Conservation (phyloP, 2,329 filamentous ascomycete genomes). For the Calonectria naviculata region DNA sequence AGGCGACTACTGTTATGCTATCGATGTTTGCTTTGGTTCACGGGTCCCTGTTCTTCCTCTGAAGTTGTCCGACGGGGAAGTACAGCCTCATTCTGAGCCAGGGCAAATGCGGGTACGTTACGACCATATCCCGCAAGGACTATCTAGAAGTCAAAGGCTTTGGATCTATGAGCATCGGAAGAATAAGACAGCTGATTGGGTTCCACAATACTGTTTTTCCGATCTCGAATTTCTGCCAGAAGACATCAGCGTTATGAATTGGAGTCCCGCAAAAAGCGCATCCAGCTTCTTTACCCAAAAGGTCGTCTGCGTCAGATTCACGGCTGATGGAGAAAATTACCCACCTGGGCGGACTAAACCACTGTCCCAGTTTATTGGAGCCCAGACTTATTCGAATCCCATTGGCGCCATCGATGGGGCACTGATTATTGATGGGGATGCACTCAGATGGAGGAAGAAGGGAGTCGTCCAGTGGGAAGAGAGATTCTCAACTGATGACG, state of each 20-base stretch:
- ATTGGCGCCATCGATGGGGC: not conserved
- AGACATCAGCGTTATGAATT: constrained; percentile 23
- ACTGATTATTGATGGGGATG: not conserved
- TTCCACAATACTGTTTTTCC: constrained; percentile 16
- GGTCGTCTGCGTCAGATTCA: not conserved
- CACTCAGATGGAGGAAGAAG: not conserved
- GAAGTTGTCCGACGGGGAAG: constrained; percentile 38
- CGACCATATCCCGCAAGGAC: constrained; percentile 24
- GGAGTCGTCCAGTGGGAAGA: not conserved
- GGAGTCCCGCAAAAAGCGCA: constrained; percentile 15
- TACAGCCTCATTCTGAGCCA: constrained; percentile 51
- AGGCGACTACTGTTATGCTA: constrained; percentile 55
- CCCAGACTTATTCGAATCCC: not conserved
- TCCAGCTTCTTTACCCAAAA: constrained; percentile 21
- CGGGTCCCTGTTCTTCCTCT: constrained; percentile 49
- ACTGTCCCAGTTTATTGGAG: not conserved
- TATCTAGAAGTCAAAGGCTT: not conserved
- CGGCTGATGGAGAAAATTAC: not conserved
- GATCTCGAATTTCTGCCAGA: constrained; percentile 16
- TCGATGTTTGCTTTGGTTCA: constrained; percentile 72
- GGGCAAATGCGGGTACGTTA: constrained; percentile 56
- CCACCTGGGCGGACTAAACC: not conserved
- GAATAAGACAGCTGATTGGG: not conserved
- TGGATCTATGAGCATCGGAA: constrained; percentile 24
- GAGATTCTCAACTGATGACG: not conserved